Base-by-base conservation (phyloP, 2,329 filamentous ascomycete species). In the Xylariomycetidae sp. region DNA sequence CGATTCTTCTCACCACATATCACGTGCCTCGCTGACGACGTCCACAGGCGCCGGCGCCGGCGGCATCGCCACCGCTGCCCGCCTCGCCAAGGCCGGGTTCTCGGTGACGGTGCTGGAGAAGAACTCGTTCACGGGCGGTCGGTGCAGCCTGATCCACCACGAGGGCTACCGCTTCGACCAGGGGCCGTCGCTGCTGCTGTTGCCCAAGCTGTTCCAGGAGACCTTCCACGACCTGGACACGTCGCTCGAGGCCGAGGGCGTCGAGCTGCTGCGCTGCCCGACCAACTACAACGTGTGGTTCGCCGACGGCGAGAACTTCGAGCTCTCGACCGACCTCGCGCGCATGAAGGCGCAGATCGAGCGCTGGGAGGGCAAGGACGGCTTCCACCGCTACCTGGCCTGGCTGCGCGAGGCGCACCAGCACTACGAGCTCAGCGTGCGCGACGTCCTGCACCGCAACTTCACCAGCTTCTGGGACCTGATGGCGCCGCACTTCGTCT, bases 201-300 rank as follows among this genome's bases (percentile, higher is more conserved):
- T 88, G 5, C 84, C 84, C 3, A 72, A 75, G 35, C 68, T 87
- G 36, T 88, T 88, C 64, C 67, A 70, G 17, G 77, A 84, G 58
- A 75, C 77, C 14, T 88, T 87, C 51, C 55, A 62, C 34, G 83
- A 88, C 46, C 71, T 88, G 2, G 80, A 69, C 41, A 87, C 82
- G 5, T 74, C 72, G 8, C 63, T 87, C 10, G 68, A 76, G 41
- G 67, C 63, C 1, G 82, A 86, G 51, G 80, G 77, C n/a, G 70
- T 88, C 1, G 61, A 80, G 30, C 62, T 88, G 4, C 52, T 83
- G 16, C 84, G 82, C 62, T 88, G 83, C 57, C 77, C 85, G 31
- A 80, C 81, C 1, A 88, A 88, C 54, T 88, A 88, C 65, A 75
- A 77, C 34, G 69, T 88, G 38, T 85, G 79, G 70, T 88, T 87